A percentile compares a stretch with the other conserved stretches of the same genome.
Evolutionary conservation across 1,284 basidiomycete genomes (phyloP).

Genomic region (Sporisorium scitamineum): DNA sequence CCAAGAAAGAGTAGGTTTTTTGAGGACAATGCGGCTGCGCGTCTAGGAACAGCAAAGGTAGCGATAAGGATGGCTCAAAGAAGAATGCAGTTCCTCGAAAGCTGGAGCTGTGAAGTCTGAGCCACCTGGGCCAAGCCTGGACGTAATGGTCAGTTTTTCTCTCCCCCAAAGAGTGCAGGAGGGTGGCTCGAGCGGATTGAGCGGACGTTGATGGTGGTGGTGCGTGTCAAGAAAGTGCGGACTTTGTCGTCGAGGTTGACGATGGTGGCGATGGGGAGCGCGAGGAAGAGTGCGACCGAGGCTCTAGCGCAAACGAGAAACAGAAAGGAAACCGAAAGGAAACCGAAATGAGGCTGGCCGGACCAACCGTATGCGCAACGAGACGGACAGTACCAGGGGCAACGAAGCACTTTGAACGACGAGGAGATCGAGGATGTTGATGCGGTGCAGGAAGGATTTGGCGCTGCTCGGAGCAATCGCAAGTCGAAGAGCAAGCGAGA

Average conservation of each 20-base stretch:
- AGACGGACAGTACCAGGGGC: not conserved
- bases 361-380: not conserved
- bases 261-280: not conserved
- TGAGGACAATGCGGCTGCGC: slow-evolving; percentile 4
- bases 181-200: not conserved
- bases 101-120: not conserved
- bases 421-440: not conserved
- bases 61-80: not conserved
- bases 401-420: not conserved
- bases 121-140: not conserved
- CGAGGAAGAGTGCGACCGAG: not conserved
- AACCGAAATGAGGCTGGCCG: too few relatives aligned
- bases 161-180: not conserved
- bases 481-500: not conserved
- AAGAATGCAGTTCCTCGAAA: not conserved
- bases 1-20: not conserved
- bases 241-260: not conserved
- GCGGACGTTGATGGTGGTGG: too few relatives aligned
- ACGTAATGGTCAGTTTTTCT: not conserved
- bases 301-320: not conserved
- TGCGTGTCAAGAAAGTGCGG: not conserved
- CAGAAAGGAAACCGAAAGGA: not conserved
- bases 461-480: not conserved
- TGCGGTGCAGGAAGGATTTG: not conserved
- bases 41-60: not conserved